Evolutionary conservation across 1,284 basidiomycete genomes (phyloP), one percentile per base, ranked within the genome.

Genomic region (Ustilago loliicola): DNA sequence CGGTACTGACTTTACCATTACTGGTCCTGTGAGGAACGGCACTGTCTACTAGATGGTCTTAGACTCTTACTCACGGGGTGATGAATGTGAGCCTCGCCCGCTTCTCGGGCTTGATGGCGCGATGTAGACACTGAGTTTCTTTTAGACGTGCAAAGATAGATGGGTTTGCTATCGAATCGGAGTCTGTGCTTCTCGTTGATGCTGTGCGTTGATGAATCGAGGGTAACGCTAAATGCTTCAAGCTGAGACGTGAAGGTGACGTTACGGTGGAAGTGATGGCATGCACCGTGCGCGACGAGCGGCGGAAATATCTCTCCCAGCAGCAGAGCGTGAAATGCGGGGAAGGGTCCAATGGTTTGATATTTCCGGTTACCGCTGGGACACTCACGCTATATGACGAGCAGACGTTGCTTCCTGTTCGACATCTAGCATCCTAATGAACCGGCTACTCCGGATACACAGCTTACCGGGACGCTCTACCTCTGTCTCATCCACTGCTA

Each of bases 1-100:
- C 34, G 81, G 81, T 11, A 81, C 81, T 27, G 81, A 83, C 67
- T 83, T 77, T 59, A 54, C 53, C 23, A 59, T 82, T 47, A 79
- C 79, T 17, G 72, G 72, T 11, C 76, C 80, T 17, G 79, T 79
- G 0, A 45, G 64, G 29, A 77, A 80, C 40, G 81, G 81, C 9
- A 79, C 79, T 5, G 38, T 82, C 15, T 68, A 72, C 51, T 71
- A 68, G 42, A 21, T 36, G 34, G 34, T 36, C 34, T 36, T 36
- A 36, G 10, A 36, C n/a, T n/a, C n/a, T n/a, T n/a, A n/a, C n/a
- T n/a, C n/a, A n/a, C n/a, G n/a, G n/a, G n/a, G n/a, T 40, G 38
- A 13, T 19, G 38, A 6, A 40, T 40, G 7, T 17, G 38, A 17
- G 38, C 38, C 34, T 40, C 38, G 38, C 38, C 19, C 38, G 38